Evolutionary conservation across 78 protist genomes (phyloP).

Genomic region (Parvularia atlantis): DNA sequence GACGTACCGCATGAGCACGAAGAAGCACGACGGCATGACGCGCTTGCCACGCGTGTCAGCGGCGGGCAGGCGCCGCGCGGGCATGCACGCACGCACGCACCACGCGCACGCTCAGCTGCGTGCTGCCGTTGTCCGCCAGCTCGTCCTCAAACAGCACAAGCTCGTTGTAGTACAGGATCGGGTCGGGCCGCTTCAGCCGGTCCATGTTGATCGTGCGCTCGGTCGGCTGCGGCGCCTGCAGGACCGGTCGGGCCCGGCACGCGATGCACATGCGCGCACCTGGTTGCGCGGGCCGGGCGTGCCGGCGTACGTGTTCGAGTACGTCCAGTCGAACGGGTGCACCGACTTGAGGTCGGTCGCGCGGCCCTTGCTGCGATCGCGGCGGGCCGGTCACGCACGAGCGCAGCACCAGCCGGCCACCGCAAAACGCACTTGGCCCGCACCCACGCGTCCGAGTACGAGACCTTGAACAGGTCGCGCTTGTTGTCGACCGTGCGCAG

Average conservation of each 20-base stretch:
- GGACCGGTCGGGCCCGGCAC: not conserved
- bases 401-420: not conserved
- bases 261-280: not conserved
- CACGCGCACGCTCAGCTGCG: conserved; percentile 30
- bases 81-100: conserved; percentile 11
- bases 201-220: conserved; percentile 39
- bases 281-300: not conserved
- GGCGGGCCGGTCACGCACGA: not conserved
- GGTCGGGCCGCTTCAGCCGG: conserved; percentile 36
- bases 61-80: too few species aligned
- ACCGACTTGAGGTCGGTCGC: not conserved
- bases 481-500: not conserved
- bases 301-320: conserved; percentile 33
- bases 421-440: not conserved
- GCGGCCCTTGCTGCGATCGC: not conserved
- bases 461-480: not conserved
- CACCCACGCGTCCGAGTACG: not conserved
- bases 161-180: conserved; percentile 53
- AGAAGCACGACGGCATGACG: conserved; percentile 47
- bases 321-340: conserved; percentile 57
- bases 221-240: not conserved
- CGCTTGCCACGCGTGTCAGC: conserved; percentile 37
- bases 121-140: conserved; percentile 59
- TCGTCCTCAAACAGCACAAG: conserved; percentile 58
- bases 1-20: conserved; percentile 42